These are phyloP conservation scores for Mucor mucedo DNA, from an alignment of 371 early-diverging fungal genomes.

Conservation along the genomic window DNA sequence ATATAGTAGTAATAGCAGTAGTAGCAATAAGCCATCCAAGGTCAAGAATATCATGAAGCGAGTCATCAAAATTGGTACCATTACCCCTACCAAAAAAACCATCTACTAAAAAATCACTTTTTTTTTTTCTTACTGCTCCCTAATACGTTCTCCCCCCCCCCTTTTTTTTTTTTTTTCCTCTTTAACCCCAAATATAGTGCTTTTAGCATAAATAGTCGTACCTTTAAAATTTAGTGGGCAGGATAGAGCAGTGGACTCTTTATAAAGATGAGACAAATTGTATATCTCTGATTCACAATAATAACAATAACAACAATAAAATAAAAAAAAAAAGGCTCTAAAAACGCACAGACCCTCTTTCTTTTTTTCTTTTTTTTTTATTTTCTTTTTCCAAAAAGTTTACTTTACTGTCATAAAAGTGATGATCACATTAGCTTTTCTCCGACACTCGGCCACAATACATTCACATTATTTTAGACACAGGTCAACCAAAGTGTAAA, in stretches of 20 bases:
- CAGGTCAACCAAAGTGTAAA: no score
- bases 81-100: conserved; percentile 19
- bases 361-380: background rate
- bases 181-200: no score
- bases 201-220: background rate
- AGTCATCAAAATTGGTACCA: conserved; percentile 42
- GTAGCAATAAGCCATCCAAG: conserved; percentile 19
- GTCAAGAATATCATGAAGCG: conserved; percentile 44
- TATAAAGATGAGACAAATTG: background rate
- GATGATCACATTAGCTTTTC: no score
- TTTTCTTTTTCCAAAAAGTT: background rate
- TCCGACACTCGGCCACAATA: no score
- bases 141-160: background rate
- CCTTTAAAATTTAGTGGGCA: background rate
- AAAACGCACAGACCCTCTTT: conserved; percentile 11
- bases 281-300: background rate
- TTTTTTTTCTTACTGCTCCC: background rate
- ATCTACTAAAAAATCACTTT: conserved; percentile 13
- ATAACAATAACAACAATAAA: background rate
- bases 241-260: conserved; percentile 4
- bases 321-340: no score
- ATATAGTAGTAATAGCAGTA: conserved; percentile 4
- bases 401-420: background rate
- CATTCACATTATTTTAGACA: no score
- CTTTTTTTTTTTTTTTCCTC: no score